phyloP scores from a whole-genome alignment of 371 early-diverging fungal species.

The Mortierella sp. region DNA sequence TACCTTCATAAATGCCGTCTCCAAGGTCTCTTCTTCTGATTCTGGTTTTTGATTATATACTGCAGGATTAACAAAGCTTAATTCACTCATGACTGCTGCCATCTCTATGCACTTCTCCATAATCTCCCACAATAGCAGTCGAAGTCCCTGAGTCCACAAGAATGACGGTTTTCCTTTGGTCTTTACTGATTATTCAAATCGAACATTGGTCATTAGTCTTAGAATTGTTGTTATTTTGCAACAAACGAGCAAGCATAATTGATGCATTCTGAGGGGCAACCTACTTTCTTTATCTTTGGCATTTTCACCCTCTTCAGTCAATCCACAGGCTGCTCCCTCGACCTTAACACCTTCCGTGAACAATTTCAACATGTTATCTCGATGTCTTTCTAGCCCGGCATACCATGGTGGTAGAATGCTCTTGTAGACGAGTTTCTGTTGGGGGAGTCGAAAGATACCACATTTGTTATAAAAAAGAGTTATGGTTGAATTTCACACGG shows the following conservation, averaged over 20 bases:
- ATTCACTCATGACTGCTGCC: slow-evolving; percentile 8
- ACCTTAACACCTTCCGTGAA: slow-evolving; percentile 4
- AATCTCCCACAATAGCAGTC: slow-evolving; percentile 37
- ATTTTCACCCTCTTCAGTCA: not conserved
- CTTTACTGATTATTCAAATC: not conserved
- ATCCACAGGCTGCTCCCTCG: not conserved
- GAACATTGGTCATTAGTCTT: not conserved
- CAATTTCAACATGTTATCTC: slow-evolving; percentile 3
- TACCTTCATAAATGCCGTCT: slow-evolving; percentile 62
- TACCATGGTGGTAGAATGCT: slow-evolving; percentile 36
- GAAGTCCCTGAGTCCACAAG: slow-evolving; percentile 21
- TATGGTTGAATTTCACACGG: not conserved
- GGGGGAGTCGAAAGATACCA: not conserved
- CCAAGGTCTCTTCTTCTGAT: slow-evolving; percentile 58
- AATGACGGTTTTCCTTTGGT: slow-evolving; percentile 1
- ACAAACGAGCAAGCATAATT: no score
- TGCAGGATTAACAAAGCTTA: slow-evolving; percentile 8
- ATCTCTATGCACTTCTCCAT: slow-evolving; percentile 37
- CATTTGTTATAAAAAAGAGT: not conserved
- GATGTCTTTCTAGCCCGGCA: slow-evolving; percentile 9
- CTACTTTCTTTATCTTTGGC: not conserved
- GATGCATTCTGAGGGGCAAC: not conserved
- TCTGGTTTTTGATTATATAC: slow-evolving; percentile 5
- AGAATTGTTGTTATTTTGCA: no score
- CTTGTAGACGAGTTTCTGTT: slow-evolving; percentile 35